Evolutionary conservation across 179 eudicot species (phyloP).

Genomic region (Silene vulgaris): DNA sequence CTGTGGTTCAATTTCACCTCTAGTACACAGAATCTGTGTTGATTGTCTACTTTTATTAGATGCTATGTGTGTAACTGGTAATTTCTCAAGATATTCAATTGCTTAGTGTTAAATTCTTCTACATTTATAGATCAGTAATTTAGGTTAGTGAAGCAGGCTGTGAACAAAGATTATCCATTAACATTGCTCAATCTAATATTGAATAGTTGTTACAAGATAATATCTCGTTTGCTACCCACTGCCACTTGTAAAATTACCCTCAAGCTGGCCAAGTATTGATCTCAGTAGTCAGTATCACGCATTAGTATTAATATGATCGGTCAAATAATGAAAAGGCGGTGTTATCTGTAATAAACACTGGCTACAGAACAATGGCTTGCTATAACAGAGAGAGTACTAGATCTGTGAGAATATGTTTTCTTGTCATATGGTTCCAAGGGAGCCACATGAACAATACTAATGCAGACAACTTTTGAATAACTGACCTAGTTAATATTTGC

Average conservation of each 20-base stretch:
- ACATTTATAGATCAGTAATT: not conserved
- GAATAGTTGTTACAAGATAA: not conserved
- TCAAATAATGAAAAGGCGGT: not conserved
- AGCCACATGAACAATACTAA: no score
- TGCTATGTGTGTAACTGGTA: not conserved
- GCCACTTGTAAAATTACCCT: not conserved
- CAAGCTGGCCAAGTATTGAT: not conserved
- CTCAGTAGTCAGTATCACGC: not conserved
- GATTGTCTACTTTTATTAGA: not conserved
- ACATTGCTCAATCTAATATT: not conserved
- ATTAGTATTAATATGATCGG: not conserved
- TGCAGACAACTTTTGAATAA: no score
- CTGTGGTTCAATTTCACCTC: conserved; percentile 7
- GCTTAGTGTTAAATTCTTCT: not conserved
- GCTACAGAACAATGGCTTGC: no score
- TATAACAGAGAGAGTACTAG: no score
- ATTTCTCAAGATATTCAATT: conserved; percentile 1
- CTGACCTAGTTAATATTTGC: no score
- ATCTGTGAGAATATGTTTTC: no score
- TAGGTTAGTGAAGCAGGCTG: conserved; percentile 4
- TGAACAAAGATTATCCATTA: no score
- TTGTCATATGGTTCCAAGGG: no score
- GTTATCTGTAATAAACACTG: no score
- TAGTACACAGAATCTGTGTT: conserved; percentile 3
- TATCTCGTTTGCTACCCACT: conserved; percentile 6